phyloP scores from a whole-genome alignment of 345 rosid species.

The Gossypium australe region DNA sequence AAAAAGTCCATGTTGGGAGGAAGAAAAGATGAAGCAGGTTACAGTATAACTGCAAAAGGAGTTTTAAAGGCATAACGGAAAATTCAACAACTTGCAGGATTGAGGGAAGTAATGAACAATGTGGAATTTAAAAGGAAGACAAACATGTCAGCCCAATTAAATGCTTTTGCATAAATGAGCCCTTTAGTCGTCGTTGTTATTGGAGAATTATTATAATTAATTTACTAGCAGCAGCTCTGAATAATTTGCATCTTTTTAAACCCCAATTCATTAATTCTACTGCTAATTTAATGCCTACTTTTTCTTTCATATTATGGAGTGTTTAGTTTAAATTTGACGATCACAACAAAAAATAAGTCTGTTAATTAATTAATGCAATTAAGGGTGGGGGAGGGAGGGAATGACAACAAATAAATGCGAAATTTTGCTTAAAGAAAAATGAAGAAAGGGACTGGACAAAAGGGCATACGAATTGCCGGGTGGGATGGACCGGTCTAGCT shows the following conservation, averaged over 20 bases:
- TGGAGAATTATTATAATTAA: not conserved
- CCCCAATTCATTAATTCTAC: not conserved
- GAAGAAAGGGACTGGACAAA: constrained; percentile 1
- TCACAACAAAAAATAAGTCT: not conserved
- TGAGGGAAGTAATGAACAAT: not conserved
- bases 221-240: not conserved
- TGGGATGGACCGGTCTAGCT: too few species aligned
- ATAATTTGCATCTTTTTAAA: not conserved
- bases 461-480: constrained; percentile 13
- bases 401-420: not conserved
- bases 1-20: not conserved
- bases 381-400: not conserved
- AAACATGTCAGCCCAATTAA: not conserved
- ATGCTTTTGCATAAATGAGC: not conserved
- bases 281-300: too few species aligned
- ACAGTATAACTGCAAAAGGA: too few species aligned
- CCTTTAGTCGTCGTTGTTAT: not conserved
- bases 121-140: too few species aligned
- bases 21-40: not conserved
- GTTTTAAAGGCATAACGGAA: not conserved
- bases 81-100: not conserved
- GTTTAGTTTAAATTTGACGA: too few species aligned
- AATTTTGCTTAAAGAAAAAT: too few species aligned
- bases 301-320: too few species aligned
- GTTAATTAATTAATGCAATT: not conserved